Percentiles rank a stretch among this genome's conserved stretches.
phyloP scores from a whole-genome alignment of 2,329 filamentous ascomycete species.

The Acephala macrosclerotiorum region DNA sequence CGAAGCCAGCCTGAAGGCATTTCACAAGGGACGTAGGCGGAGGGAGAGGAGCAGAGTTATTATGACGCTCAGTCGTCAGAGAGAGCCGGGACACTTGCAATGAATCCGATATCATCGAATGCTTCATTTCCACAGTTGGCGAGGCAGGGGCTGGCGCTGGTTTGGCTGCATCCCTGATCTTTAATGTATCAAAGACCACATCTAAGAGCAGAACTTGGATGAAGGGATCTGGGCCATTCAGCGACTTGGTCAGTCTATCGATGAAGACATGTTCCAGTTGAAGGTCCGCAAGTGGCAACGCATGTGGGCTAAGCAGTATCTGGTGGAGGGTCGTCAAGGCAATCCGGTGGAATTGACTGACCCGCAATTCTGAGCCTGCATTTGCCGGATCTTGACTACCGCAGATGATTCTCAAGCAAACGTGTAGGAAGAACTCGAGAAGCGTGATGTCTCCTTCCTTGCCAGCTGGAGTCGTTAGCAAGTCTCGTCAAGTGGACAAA shows the following conservation, averaged over 20 bases:
- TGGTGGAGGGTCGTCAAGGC: constrained; percentile 75
- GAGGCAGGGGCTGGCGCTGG: constrained; percentile 33
- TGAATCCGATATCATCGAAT: constrained; percentile 35
- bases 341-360: constrained; percentile 73
- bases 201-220: constrained; percentile 82
- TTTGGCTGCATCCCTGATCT: constrained; percentile 59
- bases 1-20: constrained; percentile 83
- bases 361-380: constrained; percentile 53
- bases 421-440: constrained; percentile 72
- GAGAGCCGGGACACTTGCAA: constrained; percentile 52
- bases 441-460: constrained; percentile 65
- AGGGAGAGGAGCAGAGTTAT: constrained; percentile 53
- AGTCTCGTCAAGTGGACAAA: not conserved
- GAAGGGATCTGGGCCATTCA: constrained; percentile 69
- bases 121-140: constrained; percentile 39
- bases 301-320: constrained; percentile 70
- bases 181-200: constrained; percentile 77
- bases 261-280: constrained; percentile 77
- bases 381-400: constrained; percentile 48
- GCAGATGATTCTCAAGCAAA: constrained; percentile 69
- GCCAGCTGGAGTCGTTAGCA: constrained; percentile 50
- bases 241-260: constrained; percentile 67
- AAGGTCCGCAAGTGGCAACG: constrained; percentile 63
- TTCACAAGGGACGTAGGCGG: constrained; percentile 79
- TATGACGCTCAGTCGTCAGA: constrained; percentile 50